These are phyloP conservation scores for Rosa hybrid DNA, from an alignment of 331 rosid genomes.

Conservation along the genomic window DNA sequence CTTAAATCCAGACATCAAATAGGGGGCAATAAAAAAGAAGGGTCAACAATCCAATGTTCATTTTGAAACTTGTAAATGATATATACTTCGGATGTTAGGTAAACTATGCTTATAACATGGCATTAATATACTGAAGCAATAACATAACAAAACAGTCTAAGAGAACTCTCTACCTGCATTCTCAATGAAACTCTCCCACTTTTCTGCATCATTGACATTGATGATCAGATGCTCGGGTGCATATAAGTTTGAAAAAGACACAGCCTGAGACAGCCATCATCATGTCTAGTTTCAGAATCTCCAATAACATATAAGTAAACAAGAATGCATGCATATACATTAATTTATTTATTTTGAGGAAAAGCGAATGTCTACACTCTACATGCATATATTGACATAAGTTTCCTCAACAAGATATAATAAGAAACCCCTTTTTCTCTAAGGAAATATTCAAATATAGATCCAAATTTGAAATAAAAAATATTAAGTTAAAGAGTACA, in stretches of 20 bases:
- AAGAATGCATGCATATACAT: background rate
- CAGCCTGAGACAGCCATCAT: constrained; percentile 63
- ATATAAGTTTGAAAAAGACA: constrained; percentile 84
- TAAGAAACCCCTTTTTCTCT: no score
- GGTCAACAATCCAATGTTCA: background rate
- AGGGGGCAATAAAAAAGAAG: background rate
- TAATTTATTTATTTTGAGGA: no score
- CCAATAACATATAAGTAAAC: constrained; percentile 13
- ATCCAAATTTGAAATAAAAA: no score
- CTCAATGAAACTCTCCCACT: constrained; percentile 93
- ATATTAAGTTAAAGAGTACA: no score
- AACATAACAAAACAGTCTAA: background rate
- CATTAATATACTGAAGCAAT: background rate
- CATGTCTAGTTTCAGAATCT: constrained; percentile 13
- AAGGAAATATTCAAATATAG: no score
- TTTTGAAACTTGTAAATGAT: background rate
- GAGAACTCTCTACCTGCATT: constrained; percentile 66
- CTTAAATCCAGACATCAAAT: background rate
- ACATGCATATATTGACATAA: no score
- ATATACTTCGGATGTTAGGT: background rate
- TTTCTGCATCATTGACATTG: constrained; percentile 87
- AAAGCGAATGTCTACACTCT: no score
- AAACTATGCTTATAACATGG: background rate
- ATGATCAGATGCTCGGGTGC: constrained; percentile 96
- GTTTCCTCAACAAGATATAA: no score